Evolutionary conservation across 768 basidiomycete genomes (phyloP).

Genomic region (Clathrus columnatus): DNA sequence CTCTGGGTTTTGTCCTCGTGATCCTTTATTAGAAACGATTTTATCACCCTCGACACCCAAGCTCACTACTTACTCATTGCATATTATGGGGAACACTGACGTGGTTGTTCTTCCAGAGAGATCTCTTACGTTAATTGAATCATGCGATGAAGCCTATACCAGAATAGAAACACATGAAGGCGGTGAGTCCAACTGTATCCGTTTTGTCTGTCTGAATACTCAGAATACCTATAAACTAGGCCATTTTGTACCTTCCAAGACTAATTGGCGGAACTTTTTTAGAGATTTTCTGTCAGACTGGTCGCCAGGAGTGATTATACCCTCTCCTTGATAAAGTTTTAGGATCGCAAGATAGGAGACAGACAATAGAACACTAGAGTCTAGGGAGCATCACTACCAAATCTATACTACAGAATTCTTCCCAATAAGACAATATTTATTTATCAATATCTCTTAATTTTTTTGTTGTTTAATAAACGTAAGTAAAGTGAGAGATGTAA

Average conservation of each 20-base stretch:
- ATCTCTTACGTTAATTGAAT: constrained; percentile 44
- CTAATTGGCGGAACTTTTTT: constrained; percentile 68
- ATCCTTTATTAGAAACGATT: constrained; percentile 39
- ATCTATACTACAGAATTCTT: background rate
- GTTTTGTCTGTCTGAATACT: background rate
- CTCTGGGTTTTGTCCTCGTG: constrained; percentile 53
- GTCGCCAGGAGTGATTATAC: background rate
- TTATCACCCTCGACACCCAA: constrained; percentile 30
- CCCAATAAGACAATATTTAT: too few species aligned
- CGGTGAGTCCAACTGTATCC: constrained; percentile 37
- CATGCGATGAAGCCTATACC: constrained; percentile 37
- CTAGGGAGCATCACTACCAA: too few species aligned
- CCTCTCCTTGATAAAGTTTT: background rate
- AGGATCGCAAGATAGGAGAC: background rate
- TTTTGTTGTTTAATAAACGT: too few species aligned
- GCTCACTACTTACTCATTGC: constrained; percentile 65
- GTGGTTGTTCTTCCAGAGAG: constrained; percentile 67
- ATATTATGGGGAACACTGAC: constrained; percentile 70
- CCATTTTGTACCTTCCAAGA: constrained; percentile 77
- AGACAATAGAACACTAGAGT: too few species aligned
- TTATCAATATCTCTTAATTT: too few species aligned
- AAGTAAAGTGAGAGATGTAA: background rate
- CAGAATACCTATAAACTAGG: constrained; percentile 32
- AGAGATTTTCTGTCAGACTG: constrained; percentile 41
- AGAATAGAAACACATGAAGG: constrained; percentile 72